Evolutionary conservation across 202 grass and related monocot genomes (phyloP).

Genomic region (Carex sylvatica): DNA sequence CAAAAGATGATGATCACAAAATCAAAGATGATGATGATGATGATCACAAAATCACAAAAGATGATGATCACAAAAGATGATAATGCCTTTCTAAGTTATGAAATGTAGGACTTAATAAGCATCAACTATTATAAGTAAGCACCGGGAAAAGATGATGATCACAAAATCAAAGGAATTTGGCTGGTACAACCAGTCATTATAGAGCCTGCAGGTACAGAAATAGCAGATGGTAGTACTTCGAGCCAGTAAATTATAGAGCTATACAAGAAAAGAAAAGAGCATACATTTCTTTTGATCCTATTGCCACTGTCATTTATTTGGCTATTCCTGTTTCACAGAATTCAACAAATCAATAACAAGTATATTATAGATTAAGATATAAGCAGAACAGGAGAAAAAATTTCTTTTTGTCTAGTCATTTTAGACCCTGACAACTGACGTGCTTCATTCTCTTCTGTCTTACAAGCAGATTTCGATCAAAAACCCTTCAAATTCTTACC

Average conservation of each 20-base stretch:
- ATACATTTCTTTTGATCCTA: conserved; percentile 38
- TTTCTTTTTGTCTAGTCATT: not conserved
- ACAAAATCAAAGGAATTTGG: not conserved
- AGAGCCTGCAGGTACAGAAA: not conserved
- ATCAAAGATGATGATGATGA: no score
- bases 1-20: no score
- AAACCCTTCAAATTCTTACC: not conserved
- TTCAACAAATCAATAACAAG: not conserved
- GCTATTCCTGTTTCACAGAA: conserved; percentile 29
- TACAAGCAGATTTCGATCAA: not conserved
- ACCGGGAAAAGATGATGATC: not conserved
- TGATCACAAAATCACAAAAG: no score
- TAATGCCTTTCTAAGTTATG: not conserved
- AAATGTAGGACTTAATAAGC: not conserved
- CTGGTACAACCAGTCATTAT: not conserved
- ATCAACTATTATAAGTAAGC: not conserved
- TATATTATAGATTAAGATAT: not conserved
- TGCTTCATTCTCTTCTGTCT: not conserved
- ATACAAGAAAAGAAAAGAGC: not conserved
- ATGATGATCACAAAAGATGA: not conserved
- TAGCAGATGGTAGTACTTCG: not conserved
- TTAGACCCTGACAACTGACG: not conserved
- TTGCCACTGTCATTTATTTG: conserved; percentile 22
- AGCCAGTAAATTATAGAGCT: conserved; percentile 8
- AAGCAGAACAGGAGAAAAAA: not conserved